Evolutionary conservation across 2,329 filamentous ascomycete genomes (phyloP), one percentile per base, ranked within the genome.

Genomic region (Alternaria tenuissima): DNA sequence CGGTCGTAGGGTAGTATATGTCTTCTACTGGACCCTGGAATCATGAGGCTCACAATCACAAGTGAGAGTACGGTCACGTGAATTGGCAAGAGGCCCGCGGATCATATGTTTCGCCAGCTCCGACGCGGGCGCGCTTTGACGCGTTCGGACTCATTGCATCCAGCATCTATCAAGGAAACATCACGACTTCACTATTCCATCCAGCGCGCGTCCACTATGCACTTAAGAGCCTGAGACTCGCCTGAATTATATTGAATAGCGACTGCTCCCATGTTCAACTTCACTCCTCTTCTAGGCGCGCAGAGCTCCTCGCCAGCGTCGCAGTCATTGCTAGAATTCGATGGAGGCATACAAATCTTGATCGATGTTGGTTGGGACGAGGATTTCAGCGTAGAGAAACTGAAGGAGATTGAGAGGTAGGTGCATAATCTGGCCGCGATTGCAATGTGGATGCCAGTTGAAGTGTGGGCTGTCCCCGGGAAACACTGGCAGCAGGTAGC

Each of bases 281-380:
- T 98, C 81, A 96, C 91, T 74, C 89, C 95, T 47, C 85, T 99
- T 59, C 89, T 97, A 70, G 95, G 95, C 76, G 94, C 95, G 62
- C 92, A 96, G 74, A 94, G 92, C 52, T 88, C 91, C 67, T 95
- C 93, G 47, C 85, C 89, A 59, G 94, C 94, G 43, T 96, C 93
- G 65, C 93, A 97, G 78, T 98, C 95, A n/a, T 87, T 99, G 36
- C 84, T 99, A 48, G 94, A 98, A 82, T 90, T 99, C 57, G 95
- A 99, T 82, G 94, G 94, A 66, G 95, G 94, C 60, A 91, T 99
- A 81, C 98, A 98, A 79, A 88, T 99, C 53, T 86, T 99, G 55
- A 88, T 99, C 38, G 94, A 97, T 76, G 90, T 97, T 44, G 95
- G 95, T 61, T 99, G 95, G 95, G 94, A 98, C 76, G 93, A 96